These are phyloP conservation scores for Scenedesmus sp. DNA, from an alignment of 163 green algal species.

Conservation along the genomic window DNA sequence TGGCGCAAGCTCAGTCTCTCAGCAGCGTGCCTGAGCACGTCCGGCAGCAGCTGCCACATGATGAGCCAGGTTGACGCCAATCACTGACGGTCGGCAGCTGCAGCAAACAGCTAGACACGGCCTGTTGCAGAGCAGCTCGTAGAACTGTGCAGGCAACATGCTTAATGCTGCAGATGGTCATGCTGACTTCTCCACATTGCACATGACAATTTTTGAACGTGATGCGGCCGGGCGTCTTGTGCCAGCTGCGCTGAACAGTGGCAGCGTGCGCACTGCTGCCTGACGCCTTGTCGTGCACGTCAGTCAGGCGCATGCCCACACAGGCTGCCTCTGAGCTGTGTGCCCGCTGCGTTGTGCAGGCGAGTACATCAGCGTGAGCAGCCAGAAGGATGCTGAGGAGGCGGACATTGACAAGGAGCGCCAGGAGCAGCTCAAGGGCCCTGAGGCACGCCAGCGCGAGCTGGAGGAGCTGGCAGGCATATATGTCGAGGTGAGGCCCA, in stretches of 20 bases:
- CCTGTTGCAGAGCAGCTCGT: not conserved
- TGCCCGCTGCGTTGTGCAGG: conserved; percentile 64
- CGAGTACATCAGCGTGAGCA: conserved; percentile 69
- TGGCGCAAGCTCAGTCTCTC: not conserved
- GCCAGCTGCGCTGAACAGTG: not conserved
- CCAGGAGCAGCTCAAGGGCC: conserved; percentile 63
- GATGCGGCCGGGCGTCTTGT: too few relatives aligned
- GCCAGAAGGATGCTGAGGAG: conserved; percentile 69
- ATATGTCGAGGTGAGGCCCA: not conserved
- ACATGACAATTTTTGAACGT: too few relatives aligned
- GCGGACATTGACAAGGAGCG: conserved; percentile 76
- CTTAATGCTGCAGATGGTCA: not conserved
- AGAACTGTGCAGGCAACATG: not conserved
- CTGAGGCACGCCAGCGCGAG: conserved; percentile 76
- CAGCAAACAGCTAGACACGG: not conserved
- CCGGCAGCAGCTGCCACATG: too few relatives aligned
- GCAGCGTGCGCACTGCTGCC: not conserved
- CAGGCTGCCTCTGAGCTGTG: not conserved
- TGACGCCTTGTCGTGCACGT: not conserved
- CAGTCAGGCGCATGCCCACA: not conserved
- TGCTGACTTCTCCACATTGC: too few relatives aligned
- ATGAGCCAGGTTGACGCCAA: too few relatives aligned
- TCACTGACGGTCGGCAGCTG: not conserved
- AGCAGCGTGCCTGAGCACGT: not conserved
- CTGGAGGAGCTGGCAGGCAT: conserved; percentile 78